phyloP scores from a whole-genome alignment of 768 basidiomycete species.

The Ramaria sp. region DNA sequence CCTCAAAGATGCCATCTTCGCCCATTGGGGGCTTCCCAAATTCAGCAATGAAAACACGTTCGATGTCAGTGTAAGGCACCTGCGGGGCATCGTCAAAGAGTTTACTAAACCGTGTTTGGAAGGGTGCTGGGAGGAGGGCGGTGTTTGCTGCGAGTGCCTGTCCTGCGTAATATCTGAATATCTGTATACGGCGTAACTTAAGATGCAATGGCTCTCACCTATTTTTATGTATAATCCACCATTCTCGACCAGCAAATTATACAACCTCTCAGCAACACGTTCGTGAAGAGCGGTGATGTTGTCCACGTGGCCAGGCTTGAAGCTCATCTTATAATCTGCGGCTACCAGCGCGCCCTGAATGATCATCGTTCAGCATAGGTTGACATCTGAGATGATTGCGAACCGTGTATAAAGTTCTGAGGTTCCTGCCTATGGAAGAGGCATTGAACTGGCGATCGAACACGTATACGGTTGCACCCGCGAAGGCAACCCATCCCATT shows the following conservation, averaged over 20 bases:
- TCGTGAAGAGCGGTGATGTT: conserved; percentile 74
- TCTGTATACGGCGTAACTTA: not conserved
- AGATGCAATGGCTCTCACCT: conserved; percentile 23
- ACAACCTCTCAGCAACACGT: conserved; percentile 71
- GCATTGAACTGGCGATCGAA: conserved; percentile 48
- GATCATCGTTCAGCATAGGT: conserved; percentile 4
- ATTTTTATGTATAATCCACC: conserved; percentile 84
- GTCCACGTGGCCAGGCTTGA: conserved; percentile 55
- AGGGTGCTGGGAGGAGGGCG: conserved; percentile 70
- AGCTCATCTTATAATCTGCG: conserved; percentile 82
- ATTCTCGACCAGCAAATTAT: conserved; percentile 67
- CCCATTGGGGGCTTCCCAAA: conserved; percentile 56
- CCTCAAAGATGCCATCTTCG: conserved; percentile 65
- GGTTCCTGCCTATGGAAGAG: conserved; percentile 41
- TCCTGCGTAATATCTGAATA: conserved; percentile 24
- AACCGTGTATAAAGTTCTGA: conserved; percentile 45
- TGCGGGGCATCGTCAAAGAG: conserved; percentile 87
- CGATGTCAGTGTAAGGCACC: conserved; percentile 61
- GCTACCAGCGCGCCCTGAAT: conserved; percentile 58
- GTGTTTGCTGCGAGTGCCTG: conserved; percentile 82
- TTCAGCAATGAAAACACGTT: conserved; percentile 56
- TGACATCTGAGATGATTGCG: conserved; percentile 11
- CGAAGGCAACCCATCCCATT: conserved; percentile 20
- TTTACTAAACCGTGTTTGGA: conserved; percentile 71
- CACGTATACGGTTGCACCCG: conserved; percentile 31